These are phyloP conservation scores for Entelexis sorbosivorans DNA, from an alignment of 1,139 yeast genomes.

Conservation along the genomic window DNA sequence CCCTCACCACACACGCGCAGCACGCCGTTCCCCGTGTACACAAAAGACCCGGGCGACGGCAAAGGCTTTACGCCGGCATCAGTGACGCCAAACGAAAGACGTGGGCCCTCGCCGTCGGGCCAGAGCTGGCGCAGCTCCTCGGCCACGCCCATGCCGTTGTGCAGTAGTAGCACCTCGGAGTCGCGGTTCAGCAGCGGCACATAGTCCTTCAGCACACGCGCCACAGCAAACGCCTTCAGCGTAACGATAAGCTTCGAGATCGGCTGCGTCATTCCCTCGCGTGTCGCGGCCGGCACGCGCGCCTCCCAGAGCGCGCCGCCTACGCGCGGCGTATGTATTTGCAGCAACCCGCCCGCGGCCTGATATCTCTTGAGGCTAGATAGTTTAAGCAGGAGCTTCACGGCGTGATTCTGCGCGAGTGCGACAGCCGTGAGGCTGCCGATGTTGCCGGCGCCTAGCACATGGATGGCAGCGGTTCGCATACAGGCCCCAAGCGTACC, in stretches of 20 bases:
- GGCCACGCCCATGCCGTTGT: slow-evolving; percentile 65
- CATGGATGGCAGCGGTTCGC: slow-evolving; percentile 22
- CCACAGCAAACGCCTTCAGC: slow-evolving; percentile 53
- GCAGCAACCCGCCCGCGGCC: slow-evolving; percentile 30
- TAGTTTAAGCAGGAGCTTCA: slow-evolving; percentile 19
- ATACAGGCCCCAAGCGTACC: neutral
- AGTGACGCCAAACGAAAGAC: slow-evolving; percentile 59
- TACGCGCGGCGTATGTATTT: slow-evolving; percentile 9
- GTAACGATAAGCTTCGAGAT: slow-evolving; percentile 48
- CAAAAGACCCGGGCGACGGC: slow-evolving; percentile 30
- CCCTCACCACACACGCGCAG: neutral
- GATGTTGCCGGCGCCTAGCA: slow-evolving; percentile 34
- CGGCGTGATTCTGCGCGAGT: slow-evolving; percentile 27
- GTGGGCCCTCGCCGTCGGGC: slow-evolving; percentile 44
- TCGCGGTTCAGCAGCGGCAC: slow-evolving; percentile 33
- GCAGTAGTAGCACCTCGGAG: slow-evolving; percentile 56
- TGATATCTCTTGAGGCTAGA: slow-evolving; percentile 35
- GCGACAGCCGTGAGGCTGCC: slow-evolving; percentile 33
- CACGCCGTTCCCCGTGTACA: slow-evolving; percentile 24
- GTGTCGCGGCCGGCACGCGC: slow-evolving; percentile 14
- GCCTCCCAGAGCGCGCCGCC: slow-evolving; percentile 11
- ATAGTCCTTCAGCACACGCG: slow-evolving; percentile 40
- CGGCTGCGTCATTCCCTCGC: slow-evolving; percentile 9
- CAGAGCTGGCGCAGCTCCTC: slow-evolving; percentile 49
- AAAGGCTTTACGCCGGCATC: slow-evolving; percentile 63